A percentile compares a stretch with the other conserved stretches of the same genome.
Evolutionary conservation across 73 alveolate species (phyloP).

Genomic region (Halteria grandinella): DNA sequence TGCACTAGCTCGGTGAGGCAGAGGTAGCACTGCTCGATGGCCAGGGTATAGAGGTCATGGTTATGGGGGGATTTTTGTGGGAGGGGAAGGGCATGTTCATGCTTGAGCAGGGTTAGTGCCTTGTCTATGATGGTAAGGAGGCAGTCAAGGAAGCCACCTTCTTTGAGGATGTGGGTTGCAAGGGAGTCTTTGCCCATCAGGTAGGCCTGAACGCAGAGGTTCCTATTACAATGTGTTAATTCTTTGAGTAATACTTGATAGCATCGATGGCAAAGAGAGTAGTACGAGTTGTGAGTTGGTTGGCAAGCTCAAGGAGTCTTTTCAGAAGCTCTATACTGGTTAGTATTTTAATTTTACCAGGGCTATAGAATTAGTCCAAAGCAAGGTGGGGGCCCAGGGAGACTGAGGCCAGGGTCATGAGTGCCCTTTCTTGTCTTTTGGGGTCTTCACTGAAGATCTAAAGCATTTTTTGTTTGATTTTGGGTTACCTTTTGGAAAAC

Average conservation of each 20-base stretch:
- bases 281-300: constrained; percentile 1
- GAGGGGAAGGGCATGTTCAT: constrained; percentile 3
- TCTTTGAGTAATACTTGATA: background rate
- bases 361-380: background rate
- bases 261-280: constrained; percentile 28
- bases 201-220: constrained; percentile 2
- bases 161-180: constrained; percentile 3
- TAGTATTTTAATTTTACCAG: background rate
- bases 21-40: constrained; percentile 8
- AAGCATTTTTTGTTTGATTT: background rate
- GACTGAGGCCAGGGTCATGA: constrained; percentile 20
- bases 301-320: background rate
- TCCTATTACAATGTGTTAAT: background rate
- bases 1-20: constrained; percentile 8
- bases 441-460: constrained; percentile 25
- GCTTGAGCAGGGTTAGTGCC: background rate
- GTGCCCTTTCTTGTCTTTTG: constrained; percentile 12
- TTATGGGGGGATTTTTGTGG: background rate
- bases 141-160: constrained; percentile 19
- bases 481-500: constrained; percentile 8
- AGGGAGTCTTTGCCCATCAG: background rate
- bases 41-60: background rate
- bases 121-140: background rate
- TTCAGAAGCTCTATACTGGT: constrained; percentile 1
- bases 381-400: background rate